These are phyloP conservation scores for Melampsora medusae DNA, from an alignment of 1,284 basidiomycete species.

Conservation along the genomic window DNA sequence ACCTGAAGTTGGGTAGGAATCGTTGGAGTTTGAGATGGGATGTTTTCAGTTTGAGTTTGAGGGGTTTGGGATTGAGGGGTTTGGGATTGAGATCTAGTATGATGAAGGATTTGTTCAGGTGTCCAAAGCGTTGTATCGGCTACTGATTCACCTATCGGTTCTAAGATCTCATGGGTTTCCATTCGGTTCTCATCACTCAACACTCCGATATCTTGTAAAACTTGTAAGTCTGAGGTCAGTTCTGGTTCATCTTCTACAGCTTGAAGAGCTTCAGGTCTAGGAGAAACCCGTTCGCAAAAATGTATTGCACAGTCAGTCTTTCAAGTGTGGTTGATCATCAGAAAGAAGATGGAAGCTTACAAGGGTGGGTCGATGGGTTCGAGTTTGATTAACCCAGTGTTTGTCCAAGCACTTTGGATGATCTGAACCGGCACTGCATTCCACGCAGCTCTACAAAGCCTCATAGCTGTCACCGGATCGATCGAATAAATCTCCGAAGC, in stretches of 20 bases:
- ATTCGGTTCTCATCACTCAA: not conserved
- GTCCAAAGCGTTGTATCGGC: not conserved
- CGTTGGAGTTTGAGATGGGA: too few species aligned
- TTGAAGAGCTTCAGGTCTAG: too few species aligned
- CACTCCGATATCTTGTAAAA: not conserved
- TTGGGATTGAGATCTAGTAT: not conserved
- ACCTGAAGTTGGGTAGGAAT: too few species aligned
- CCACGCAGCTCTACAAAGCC: not conserved
- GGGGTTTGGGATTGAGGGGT: too few species aligned
- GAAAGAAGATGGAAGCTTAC: too few species aligned
- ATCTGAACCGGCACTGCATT: not conserved
- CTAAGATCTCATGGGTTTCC: not conserved
- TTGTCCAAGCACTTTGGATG: not conserved
- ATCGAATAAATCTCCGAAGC: constrained; percentile 3
- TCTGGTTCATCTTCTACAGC: not conserved
- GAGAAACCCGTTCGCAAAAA: too few species aligned
- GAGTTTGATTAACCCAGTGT: not conserved
- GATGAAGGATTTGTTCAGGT: constrained; percentile 7
- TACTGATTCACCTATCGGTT: not conserved
- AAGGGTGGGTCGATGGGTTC: too few species aligned
- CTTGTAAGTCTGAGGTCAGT: not conserved
- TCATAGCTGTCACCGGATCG: not conserved
- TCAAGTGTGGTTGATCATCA: too few species aligned
- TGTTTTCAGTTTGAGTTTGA: too few species aligned
- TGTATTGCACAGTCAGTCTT: too few species aligned